phyloP scores from a whole-genome alignment of 768 basidiomycete species.

The Cystofilobasidium macerans region DNA sequence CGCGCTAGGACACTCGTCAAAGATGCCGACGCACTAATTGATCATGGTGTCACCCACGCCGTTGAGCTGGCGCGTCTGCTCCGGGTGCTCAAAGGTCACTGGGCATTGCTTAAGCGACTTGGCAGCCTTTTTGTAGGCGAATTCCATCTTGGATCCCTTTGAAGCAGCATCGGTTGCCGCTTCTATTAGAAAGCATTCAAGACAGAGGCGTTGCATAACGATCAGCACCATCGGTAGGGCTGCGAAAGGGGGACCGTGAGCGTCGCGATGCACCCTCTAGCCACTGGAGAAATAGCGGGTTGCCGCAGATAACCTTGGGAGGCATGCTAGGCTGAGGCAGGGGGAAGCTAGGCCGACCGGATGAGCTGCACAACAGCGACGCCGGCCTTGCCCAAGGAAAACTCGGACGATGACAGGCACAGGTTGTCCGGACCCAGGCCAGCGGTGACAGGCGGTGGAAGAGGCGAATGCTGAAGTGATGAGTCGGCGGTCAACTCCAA shows the following conservation, averaged over 20 bases:
- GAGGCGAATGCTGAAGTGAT: background rate
- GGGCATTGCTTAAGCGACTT: conserved; percentile 10
- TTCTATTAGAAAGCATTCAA: background rate
- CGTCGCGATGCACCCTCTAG: conserved; percentile 13
- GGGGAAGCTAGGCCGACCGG: too few species aligned
- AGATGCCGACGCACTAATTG: background rate
- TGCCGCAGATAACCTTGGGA: background rate
- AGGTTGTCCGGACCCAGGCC: background rate
- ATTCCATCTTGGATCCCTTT: conserved; percentile 10
- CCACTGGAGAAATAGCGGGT: conserved; percentile 20
- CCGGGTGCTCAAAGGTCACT: conserved; percentile 3
- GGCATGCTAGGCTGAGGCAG: background rate
- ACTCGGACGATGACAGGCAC: background rate
- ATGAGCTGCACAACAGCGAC: too few species aligned
- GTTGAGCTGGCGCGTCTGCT: background rate
- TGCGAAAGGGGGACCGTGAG: background rate
- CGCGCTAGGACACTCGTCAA: background rate
- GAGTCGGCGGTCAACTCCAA: background rate
- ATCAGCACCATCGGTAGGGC: background rate
- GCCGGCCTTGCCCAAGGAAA: too few species aligned
- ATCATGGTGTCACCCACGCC: conserved; percentile 19
- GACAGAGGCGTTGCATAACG: background rate
- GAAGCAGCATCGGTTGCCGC: conserved; percentile 2
- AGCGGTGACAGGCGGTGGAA: background rate
- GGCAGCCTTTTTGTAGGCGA: conserved; percentile 10